Evolutionary conservation across 371 early-diverging fungal genomes (phyloP).

Genomic region (Mortierella polycephala): DNA sequence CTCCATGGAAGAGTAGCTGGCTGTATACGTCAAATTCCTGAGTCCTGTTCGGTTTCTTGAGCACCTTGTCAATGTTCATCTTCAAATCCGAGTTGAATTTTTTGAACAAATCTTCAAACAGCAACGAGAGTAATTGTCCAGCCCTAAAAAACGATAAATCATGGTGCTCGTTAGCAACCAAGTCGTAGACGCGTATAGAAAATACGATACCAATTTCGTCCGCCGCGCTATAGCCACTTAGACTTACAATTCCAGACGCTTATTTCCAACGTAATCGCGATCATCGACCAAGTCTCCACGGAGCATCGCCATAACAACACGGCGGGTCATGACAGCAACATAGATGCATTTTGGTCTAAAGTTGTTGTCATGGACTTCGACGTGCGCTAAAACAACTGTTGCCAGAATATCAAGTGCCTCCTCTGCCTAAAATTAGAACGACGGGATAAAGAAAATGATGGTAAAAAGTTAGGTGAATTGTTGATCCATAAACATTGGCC

Average conservation of each 20-base stretch:
- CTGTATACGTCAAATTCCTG: conserved; percentile 96
- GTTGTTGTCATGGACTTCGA: conserved; percentile 91
- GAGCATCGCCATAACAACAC: conserved; percentile 90
- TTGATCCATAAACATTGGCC: neutral
- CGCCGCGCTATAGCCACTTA: neutral
- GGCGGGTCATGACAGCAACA: conserved; percentile 97
- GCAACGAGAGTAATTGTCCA: conserved; percentile 96
- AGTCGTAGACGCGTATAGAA: neutral
- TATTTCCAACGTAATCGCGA: conserved; percentile 99
- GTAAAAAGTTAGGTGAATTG: neutral
- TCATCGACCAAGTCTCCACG: conserved; percentile 94
- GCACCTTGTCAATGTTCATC: conserved; percentile 91
- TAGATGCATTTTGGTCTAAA: conserved; percentile 96
- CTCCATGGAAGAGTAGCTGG: conserved; percentile 87
- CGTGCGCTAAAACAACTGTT: conserved; percentile 95
- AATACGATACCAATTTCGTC: neutral
- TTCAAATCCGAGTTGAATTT: conserved; percentile 94
- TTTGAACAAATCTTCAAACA: conserved; percentile 99
- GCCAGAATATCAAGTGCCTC: conserved; percentile 95
- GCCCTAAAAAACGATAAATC: conserved; percentile 68
- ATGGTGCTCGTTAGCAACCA: neutral
- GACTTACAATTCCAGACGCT: conserved; percentile 96
- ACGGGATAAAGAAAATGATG: too few species aligned
- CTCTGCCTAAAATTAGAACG: conserved; percentile 65
- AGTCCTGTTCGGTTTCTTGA: conserved; percentile 94